phyloP scores from a whole-genome alignment of 495 filamentous ascomycete genomes.

The Penicillium simplicissimum region DNA sequence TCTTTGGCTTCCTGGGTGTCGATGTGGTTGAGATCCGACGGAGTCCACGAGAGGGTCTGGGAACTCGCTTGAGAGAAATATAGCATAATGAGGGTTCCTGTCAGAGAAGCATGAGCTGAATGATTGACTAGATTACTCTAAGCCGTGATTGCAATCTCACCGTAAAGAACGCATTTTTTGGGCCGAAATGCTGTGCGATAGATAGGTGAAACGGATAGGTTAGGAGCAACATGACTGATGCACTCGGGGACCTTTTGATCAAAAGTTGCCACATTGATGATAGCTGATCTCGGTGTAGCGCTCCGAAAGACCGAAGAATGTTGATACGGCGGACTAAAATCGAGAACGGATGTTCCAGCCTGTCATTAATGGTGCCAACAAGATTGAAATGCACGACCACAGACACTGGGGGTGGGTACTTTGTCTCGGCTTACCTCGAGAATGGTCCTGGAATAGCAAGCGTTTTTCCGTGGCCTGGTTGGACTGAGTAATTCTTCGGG shows the following conservation, averaged over 20 bases:
- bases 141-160: constrained; percentile 1
- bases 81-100: neutral
- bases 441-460: neutral
- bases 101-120: neutral
- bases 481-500: neutral
- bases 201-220: neutral
- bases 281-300: neutral
- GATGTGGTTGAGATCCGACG: neutral
- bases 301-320: neutral
- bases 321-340: neutral
- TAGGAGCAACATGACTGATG: neutral
- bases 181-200: constrained; percentile 1
- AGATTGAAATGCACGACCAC: neutral
- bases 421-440: neutral
- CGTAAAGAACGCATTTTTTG: neutral
- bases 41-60: neutral
- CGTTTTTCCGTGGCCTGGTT: neutral
- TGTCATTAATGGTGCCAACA: neutral
- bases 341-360: neutral
- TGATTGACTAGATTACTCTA: neutral
- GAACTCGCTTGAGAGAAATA: neutral
- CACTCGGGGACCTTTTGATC: neutral
- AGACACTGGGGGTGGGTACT: neutral
- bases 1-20: constrained; percentile 1
- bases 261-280: neutral